phyloP scores from a whole-genome alignment of 2,329 filamentous ascomycete species.

The Aspergillus niger region DNA sequence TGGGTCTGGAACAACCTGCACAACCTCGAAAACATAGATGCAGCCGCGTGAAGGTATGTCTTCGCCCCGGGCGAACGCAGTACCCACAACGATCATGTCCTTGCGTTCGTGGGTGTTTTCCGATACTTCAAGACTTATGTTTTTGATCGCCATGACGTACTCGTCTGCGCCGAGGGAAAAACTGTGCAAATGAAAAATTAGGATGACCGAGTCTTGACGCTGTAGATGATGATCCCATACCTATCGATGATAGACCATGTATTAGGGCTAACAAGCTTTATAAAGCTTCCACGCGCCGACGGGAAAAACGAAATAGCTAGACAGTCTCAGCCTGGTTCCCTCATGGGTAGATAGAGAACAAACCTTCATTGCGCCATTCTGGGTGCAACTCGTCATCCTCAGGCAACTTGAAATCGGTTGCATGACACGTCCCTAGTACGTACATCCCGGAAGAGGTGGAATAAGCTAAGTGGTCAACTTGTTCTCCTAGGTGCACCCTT shows the following conservation, averaged over 20 bases:
- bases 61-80: slow-evolving; percentile 82
- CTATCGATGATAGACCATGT: slow-evolving; percentile 79
- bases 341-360: slow-evolving; percentile 21
- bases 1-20: slow-evolving; percentile 86
- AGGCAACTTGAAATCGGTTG: slow-evolving; percentile 76
- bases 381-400: slow-evolving; percentile 82
- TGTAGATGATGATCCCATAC: slow-evolving; percentile 27
- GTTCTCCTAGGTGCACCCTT: slow-evolving; percentile 69
- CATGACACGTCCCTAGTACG: slow-evolving; percentile 69
- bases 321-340: slow-evolving; percentile 16
- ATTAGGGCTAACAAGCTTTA: slow-evolving; percentile 77
- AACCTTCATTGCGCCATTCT: slow-evolving; percentile 75
- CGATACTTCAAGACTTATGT: slow-evolving; percentile 82
- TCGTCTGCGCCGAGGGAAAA: slow-evolving; percentile 74
- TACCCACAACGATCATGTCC: slow-evolving; percentile 81
- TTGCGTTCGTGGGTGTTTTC: slow-evolving; percentile 86
- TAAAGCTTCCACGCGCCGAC: slow-evolving; percentile 66
- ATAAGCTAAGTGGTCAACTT: slow-evolving; percentile 73
- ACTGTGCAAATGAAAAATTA: slow-evolving; percentile 26
- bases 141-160: slow-evolving; percentile 77
- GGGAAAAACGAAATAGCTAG: slow-evolving; percentile 62
- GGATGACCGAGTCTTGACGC: slow-evolving; percentile 12
- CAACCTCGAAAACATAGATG: slow-evolving; percentile 88
- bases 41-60: slow-evolving; percentile 83
- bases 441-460: slow-evolving; percentile 75